Conservation (phyloP, 2,329 filamentous ascomycete species). For the Akanthomyces uredinophilus region DNA sequence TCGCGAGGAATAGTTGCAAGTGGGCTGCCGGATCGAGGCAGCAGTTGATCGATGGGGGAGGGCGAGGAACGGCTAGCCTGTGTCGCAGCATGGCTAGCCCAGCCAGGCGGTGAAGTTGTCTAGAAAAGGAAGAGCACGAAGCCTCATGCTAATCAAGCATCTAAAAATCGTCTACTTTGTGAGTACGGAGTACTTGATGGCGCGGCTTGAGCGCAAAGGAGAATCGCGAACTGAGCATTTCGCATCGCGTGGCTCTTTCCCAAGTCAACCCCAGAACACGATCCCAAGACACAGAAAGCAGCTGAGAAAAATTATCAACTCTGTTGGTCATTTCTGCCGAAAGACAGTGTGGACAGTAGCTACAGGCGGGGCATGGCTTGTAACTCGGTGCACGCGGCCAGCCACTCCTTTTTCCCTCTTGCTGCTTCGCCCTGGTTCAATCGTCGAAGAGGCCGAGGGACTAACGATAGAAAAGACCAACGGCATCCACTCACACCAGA, state of each 20-base stretch:
- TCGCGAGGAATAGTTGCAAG: background rate
- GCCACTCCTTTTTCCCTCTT: background rate
- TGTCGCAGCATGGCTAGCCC: background rate
- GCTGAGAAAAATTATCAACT: background rate
- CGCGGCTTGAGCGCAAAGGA: background rate
- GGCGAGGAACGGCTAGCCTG: background rate
- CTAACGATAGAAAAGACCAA: background rate
- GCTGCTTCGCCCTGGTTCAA: background rate
- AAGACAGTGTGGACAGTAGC: background rate
- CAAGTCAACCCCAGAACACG: no score
- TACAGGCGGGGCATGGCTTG: background rate
- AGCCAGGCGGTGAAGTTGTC: background rate
- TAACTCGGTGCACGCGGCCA: background rate
- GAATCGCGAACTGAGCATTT: background rate
- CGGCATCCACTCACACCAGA: conserved; percentile 4
- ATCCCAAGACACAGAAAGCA: background rate
- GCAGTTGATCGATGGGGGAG: background rate
- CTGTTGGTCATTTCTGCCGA: background rate
- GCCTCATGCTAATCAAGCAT: background rate
- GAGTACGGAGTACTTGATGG: background rate
- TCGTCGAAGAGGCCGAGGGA: background rate
- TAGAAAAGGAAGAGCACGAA: background rate
- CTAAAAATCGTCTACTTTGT: background rate
- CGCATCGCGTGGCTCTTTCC: no score
- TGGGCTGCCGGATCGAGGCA: background rate